A percentile compares a stretch with the other conserved stretches of the same genome.
phyloP scores from a whole-genome alignment of 2,329 filamentous ascomycete genomes.

The Trichoderma endophyticum region DNA sequence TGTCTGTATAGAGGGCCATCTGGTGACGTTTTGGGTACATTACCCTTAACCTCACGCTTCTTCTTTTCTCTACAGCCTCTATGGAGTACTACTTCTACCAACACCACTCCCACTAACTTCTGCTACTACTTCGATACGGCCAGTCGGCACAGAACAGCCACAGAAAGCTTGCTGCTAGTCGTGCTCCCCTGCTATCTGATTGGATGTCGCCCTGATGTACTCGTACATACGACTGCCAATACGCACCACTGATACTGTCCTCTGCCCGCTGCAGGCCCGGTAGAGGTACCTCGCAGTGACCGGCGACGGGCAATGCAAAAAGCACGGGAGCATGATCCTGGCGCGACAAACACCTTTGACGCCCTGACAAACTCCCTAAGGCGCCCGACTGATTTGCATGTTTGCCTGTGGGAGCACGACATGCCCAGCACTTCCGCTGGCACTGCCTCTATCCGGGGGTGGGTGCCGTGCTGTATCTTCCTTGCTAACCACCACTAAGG shows the following conservation, averaged over 20 bases:
- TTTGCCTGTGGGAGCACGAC: neutral
- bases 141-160: neutral
- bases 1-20: neutral
- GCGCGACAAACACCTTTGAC: neutral
- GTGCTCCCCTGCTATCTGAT: neutral
- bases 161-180: neutral
- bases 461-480: neutral
- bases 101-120: no score
- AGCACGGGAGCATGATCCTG: neutral
- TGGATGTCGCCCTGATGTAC: neutral
- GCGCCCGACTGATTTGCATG: neutral
- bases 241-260: neutral
- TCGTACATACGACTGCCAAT: neutral
- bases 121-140: neutral
- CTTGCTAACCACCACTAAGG: neutral
- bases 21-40: neutral
- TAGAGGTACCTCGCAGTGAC: neutral
- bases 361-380: neutral
- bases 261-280: neutral
- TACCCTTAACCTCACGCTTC: neutral
- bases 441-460: neutral
- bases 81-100: neutral
- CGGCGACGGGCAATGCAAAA: neutral
- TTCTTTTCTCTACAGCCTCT: neutral
- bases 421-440: neutral